These are phyloP conservation scores for Glarea lozoyensis DNA, from an alignment of 495 filamentous ascomycete genomes.

Conservation along the genomic window DNA sequence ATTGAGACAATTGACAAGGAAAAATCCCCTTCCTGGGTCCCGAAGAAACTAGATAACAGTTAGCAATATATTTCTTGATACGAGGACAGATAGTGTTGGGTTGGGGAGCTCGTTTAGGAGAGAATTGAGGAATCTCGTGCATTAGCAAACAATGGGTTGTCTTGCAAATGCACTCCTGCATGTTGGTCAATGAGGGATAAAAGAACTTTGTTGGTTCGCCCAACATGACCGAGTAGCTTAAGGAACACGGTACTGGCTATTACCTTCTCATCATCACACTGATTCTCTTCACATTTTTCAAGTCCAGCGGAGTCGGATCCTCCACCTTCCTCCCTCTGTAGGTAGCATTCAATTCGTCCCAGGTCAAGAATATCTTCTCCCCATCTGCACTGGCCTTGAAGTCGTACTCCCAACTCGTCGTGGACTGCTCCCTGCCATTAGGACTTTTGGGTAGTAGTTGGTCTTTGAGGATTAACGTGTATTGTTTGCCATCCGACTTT, in stretches of 20 bases:
- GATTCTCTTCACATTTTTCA: conserved; percentile 50
- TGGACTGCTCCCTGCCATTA: conserved; percentile 54
- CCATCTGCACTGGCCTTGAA: conserved; percentile 25
- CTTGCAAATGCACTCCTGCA: not conserved
- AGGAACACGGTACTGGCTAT: conserved; percentile 12
- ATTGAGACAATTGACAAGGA: conserved; percentile 46
- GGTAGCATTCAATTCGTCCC: conserved; percentile 56
- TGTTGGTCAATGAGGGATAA: not conserved
- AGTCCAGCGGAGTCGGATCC: conserved; percentile 46
- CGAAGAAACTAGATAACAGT: conserved; percentile 70
- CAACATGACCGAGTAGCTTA: too few relatives aligned
- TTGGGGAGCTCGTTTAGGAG: not conserved
- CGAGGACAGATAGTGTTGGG: not conserved
- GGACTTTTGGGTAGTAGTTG: conserved; percentile 41
- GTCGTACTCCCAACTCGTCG: conserved; percentile 48
- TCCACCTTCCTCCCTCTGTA: conserved; percentile 59
- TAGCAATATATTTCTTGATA: conserved; percentile 2
- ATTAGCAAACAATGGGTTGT: not conserved
- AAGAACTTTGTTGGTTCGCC: too few relatives aligned
- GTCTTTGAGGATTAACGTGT: conserved; percentile 70
- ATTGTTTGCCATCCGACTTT: conserved; percentile 42
- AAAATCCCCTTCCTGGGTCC: conserved; percentile 62
- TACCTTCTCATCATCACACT: conserved; percentile 75
- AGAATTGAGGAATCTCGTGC: too few relatives aligned
- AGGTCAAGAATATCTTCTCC: conserved; percentile 39